Evolutionary conservation across 495 filamentous ascomycete species (phyloP), one percentile per base, ranked within the genome.

Genomic region (Articulospora tetracladia): DNA sequence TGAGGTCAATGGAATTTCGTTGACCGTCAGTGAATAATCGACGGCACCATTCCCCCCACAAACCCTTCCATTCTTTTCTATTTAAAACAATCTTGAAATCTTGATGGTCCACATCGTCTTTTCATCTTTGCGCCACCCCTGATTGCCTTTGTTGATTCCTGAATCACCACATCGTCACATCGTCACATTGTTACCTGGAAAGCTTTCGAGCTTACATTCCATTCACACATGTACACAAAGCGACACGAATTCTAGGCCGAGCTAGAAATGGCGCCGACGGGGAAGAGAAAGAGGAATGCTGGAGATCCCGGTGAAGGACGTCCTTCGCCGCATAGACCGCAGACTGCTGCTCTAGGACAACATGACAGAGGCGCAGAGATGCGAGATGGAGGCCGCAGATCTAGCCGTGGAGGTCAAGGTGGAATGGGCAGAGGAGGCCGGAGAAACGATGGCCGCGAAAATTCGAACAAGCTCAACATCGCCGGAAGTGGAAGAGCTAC

Each of bases 291-390:
- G 74, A 76, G 80, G 70, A 22, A 56, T 7, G 68, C 69, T 24
- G 69, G 68, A 51, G 81, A 83, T 36, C 61, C 61, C 57, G 75
- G 73, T 50, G 61, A 66, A 20, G 73, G 70, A 47, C 73, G 81
- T 55, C 77, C 80, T 12, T 72, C 81, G 24, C 81, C 81, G 27
- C 76, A 83, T 71, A 75, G 79, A 4, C 81, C 81, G 44, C 70
- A 69, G 28, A 74, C 81, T 60, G 76, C 74, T 3, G 55, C 68
- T 12, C 57, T 83, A 23, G 78, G 71, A 23, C 79, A 81, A 55
- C 77, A 81, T 58, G 79, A 83, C 11, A 53, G 66, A 57, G 61
- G 57, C 34, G 22, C 26, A 30, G 63, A 64, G 22, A 49, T 55
- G 51, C 59, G 59, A n/a, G 57, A 34, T 28, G 62, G 64, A 62